Evolutionary conservation across 768 basidiomycete genomes (phyloP), one percentile per base, ranked within the genome.

Genomic region (Amanita rubescens): DNA sequence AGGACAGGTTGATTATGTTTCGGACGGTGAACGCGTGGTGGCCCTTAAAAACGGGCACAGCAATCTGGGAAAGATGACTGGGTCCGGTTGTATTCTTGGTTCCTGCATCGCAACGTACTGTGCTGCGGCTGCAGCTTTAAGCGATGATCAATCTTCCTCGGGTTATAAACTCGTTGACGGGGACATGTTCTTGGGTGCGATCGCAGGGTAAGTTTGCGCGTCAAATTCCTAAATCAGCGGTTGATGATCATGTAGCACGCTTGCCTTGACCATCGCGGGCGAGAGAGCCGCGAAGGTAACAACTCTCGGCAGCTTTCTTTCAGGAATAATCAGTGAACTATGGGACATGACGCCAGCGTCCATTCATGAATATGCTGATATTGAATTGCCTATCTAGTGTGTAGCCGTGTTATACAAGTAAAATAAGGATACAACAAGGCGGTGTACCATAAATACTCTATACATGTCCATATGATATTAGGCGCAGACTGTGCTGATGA

Each of bases 51-150:
- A 96, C 60, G 94, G 94, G 0, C 75, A 88, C 61, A 68, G 72
- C 14, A 69, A 87, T 22, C 79, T 96, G 7, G 85, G 83, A 0
- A 73, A 78, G 51, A 92, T 97, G 53, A 96, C 94, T 0, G 94
- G 94, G 0, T 89, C 89, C 22, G 94, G 94, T 3, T 97, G 94
- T 62, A 82, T 94, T 65, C 72, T 82, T 20, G 88, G 87, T 24
- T 87, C 87, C 9, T 74, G 78, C 27, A 78, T 95, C 45, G 87
- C 91, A 0, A 80, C 85, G 14, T 94, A 85, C 68, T 90, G 87
- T 64, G 85, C 80, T 2, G 81, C 84, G 10, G 72, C 77, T 51
- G 54, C 63, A 17, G 62, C 77, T 27, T 65, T 67, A 30, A 67
- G 67, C n/a, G 63, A 69, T 17, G 39, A 64, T 59, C 52, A 64